Evolutionary conservation across 495 filamentous ascomycete species (phyloP), one percentile per base, ranked within the genome.

Genomic region (Penicillium coprophilum): DNA sequence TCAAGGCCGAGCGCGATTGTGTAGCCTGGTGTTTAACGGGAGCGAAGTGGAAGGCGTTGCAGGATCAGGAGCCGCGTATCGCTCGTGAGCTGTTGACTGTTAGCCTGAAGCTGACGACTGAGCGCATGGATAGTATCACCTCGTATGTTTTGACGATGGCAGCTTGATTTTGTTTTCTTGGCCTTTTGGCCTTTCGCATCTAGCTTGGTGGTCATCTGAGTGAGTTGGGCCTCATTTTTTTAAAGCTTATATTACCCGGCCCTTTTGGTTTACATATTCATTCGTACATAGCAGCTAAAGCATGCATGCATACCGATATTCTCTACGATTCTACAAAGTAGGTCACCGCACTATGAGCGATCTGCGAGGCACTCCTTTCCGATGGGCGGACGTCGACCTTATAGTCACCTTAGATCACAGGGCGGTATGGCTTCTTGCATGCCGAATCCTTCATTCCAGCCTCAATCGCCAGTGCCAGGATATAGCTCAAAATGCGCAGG

Each of bases 111-210:
- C 67, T 97, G 65, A 96, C 89, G 36, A 90, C 85, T 46, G 92
- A 96, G 77, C 76, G 92, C 61, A 92, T 96, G 90, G 83, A 87
- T 64, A 87, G 90, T 46, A 92, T 98, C 69, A 96, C 92, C 13
- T 84, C 81, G 70, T 87, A 78, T 72, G 82, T 82, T 31, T 47
- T 32, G 24, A 43, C 50, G 50, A 52, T 52, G 50, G 50, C 50
- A 11, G 50, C 50, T 40, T 52, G 50, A 52, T 52, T 19, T 41
- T 8, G n/a, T 47, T 52, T 43, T 50, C 28, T 27, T 39, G 3
- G n/a, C 27, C 30, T 38, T 15, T 17, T 31, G 9, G 0, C 23
- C 30, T 45, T 39, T 36, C 43, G 47, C 57, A 50, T 57, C 28
- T 46, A 54, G 51, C 40, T 56, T 46, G 51, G 40, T 34, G 51